Evolutionary conservation across 169 alveolate species (phyloP), one percentile per base, ranked within the genome.

Genomic region (Eimeria necatrix): DNA sequence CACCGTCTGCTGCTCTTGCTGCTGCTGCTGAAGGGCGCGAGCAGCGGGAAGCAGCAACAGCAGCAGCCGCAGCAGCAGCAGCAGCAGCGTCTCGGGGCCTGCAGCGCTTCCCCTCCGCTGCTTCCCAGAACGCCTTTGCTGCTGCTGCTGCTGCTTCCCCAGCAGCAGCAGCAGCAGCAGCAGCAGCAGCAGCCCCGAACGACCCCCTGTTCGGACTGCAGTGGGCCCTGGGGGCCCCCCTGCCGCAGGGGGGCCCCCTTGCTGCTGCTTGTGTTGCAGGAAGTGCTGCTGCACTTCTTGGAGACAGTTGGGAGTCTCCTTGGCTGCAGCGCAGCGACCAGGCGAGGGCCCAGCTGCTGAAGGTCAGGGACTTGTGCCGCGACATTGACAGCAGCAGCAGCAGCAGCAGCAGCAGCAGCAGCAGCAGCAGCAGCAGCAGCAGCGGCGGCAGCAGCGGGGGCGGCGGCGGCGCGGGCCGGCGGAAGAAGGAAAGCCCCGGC

Each of bases 181-280:
- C 60, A 4, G 14, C n/a, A 5, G 32, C 32, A 7, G 84, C 20
- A 22, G 48, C 70, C n/a, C 93, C 95, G 4, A 93, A 83, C 48
- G 95, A 93, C 22, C 95, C 95, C 8, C 61, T 93, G 53, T 84
- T 83, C 59, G 26, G 18, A 3, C 73, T 83, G 16, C 95, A 93
- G 71, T 93, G 95, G 95, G 83, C 87, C 3, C 41, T 93, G 22
- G 89, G 93, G 61, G 41, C 95, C 73, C 70, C 93, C 41, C 41
- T n/a, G 22, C 93, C 22, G 22, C 64, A 59, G 14, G 24, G 46
- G 53, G 64, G 51, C 2, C n/a, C 24, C 49, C n/a, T 4, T n/a
- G 74, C 91, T 5, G 59, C 49, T 32, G 41, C 53, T 6, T 84
- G 91, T 56, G 64, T 10, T n/a, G 32, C 53, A 5, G 59, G 68